Evolutionary conservation across 805 yeast genomes (phyloP), one percentile per base, ranked within the genome.

Genomic region (Metschnikowia vanudenii): DNA sequence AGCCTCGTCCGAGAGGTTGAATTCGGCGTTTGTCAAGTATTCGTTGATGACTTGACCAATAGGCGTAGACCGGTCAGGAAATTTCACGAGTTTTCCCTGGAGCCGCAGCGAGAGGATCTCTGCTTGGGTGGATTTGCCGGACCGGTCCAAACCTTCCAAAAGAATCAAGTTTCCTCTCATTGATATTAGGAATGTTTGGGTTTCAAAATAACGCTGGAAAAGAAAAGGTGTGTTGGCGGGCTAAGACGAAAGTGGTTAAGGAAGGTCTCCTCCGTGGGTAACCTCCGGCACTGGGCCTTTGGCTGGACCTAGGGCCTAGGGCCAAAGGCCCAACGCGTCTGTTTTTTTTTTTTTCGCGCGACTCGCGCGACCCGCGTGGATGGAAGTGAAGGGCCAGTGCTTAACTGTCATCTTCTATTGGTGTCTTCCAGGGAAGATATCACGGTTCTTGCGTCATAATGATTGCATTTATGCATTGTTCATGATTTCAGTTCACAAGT

Each of bases 131-230:
- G 96, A 80, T 59, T 94, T 94, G 0, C 99, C 99, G 0, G 97
- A 85, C 41, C 99, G 70, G 59, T 94, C 99, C 1, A 94, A 78
- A 0, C 99, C 99, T 65, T 94, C 99, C 2, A 94, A 74, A 1
- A 89, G 77, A 18, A 94, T 84, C 32, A 94, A 69, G 38, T 78
- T 74, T 2, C 97, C 98, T 51, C 97, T 58, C 64, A 60, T 62
- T 22, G 24, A 22, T 22, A 8, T 22, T 22, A 22, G n/a, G n/a
- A 22, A 22, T 22, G 24, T 22, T 4, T 22, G 24, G 24, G 32
- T 29, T 29, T 9, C 11, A 26, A 11, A 11, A 26, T 8, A 26
- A 26, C 11, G 8, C 8, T 11, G 11, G 11, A 26, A 26, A 26
- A 11, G 11, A 26, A 26, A 11, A 26, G 29, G 29, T 26, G 8